Conservation (phyloP, 768 basidiomycete genomes). For the Suillus tomentosus region DNA sequence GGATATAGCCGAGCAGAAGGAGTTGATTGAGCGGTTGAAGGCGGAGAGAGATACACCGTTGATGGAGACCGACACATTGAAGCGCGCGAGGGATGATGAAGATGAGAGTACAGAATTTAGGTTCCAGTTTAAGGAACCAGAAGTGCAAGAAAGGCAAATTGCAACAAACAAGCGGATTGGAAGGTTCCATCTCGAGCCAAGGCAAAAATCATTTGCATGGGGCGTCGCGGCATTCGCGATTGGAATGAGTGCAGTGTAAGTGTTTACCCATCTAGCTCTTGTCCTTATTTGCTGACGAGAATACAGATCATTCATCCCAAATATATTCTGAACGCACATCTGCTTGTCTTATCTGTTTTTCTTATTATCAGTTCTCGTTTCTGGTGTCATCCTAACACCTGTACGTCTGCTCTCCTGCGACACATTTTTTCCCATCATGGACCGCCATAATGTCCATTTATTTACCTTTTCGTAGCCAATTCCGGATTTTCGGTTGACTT, state of each 20-base stretch:
- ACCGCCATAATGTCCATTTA: not conserved
- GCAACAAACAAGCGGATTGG: constrained; percentile 66
- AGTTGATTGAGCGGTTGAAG: constrained; percentile 73
- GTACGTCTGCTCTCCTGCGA: constrained; percentile 23
- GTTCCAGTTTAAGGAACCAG: constrained; percentile 73
- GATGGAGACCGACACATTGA: constrained; percentile 35
- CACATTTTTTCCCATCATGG: constrained; percentile 14
- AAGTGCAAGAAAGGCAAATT: constrained; percentile 56
- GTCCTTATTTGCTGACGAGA: constrained; percentile 1
- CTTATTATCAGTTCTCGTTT: constrained; percentile 16
- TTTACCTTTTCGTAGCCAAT: constrained; percentile 1
- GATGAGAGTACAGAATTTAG: constrained; percentile 52
- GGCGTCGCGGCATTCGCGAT: constrained; percentile 83
- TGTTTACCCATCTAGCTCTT: constrained; percentile 24
- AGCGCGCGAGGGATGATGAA: constrained; percentile 45
- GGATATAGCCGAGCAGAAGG: constrained; percentile 78
- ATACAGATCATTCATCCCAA: constrained; percentile 59
- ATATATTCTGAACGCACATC: constrained; percentile 47
- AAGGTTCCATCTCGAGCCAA: constrained; percentile 59
- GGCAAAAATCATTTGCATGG: constrained; percentile 79
- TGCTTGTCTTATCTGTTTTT: constrained; percentile 20
- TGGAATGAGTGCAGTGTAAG: constrained; percentile 80
- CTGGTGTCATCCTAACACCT: constrained; percentile 22
- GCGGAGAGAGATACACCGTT: constrained; percentile 50
- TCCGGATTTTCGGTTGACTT: constrained; percentile 4